Percentiles rank a stretch among this genome's conserved stretches.
Conservation (phyloP, 352 stramenopile species). For the Phytophthora citrophthora region DNA sequence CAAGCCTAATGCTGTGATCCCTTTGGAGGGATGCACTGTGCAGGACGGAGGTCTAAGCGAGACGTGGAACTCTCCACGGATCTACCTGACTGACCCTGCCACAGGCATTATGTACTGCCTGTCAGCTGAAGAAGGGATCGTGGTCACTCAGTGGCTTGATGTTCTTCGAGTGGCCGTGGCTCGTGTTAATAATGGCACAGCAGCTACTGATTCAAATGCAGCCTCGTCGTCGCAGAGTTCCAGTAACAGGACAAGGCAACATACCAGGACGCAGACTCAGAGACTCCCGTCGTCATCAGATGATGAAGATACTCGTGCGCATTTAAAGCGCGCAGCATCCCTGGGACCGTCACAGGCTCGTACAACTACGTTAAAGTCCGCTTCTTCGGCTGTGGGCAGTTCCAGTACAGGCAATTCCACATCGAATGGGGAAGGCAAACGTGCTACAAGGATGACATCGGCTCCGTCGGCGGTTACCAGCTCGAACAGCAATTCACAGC, state of each 20-base stretch:
- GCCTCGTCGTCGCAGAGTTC: conserved; percentile 1
- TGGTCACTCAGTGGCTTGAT: conserved; percentile 76
- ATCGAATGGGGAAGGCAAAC: conserved; percentile 17
- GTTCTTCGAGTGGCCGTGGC: conserved; percentile 67
- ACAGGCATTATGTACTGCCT: conserved; percentile 86
- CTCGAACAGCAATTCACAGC: conserved; percentile 2
- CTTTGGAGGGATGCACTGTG: conserved; percentile 79
- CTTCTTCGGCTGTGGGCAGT: conserved; percentile 9
- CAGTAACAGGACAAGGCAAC: neutral
- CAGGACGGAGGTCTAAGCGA: conserved; percentile 84
- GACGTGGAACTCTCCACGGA: conserved; percentile 87
- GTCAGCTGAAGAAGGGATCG: conserved; percentile 70
- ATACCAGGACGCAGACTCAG: conserved; percentile 11
- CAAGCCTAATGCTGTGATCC: conserved; percentile 84
- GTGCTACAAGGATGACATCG: conserved; percentile 31
- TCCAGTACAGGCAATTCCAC: neutral
- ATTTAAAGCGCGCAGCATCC: conserved; percentile 31
- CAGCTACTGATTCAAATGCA: neutral
- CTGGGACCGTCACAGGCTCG: conserved; percentile 23
- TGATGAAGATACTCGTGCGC: conserved; percentile 28
- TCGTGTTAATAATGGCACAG: conserved; percentile 26
- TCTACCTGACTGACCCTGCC: conserved; percentile 80
- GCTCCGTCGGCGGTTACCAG: conserved; percentile 22
- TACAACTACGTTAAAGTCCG: conserved; percentile 24
- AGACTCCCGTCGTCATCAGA: conserved; percentile 19